A percentile compares a stretch with the other conserved stretches of the same genome.
Evolutionary conservation across 495 filamentous ascomycete species (phyloP).

Genomic region (Xylaria cubensis): DNA sequence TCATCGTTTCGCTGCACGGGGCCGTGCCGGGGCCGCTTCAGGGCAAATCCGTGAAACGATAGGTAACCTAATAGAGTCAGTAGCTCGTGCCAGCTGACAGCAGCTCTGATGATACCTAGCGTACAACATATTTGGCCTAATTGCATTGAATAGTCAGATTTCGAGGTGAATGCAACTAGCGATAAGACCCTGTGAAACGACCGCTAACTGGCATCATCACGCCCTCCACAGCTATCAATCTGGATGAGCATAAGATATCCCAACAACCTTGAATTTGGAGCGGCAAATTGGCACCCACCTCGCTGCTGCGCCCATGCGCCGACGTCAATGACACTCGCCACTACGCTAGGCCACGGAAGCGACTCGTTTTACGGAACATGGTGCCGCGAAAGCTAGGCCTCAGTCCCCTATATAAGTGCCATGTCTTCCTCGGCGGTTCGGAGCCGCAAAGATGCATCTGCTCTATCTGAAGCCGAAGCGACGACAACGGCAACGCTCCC

Average conservation of each 20-base stretch:
- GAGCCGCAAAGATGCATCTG: conserved; percentile 22
- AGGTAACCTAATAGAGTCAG: background rate
- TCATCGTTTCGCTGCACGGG: background rate
- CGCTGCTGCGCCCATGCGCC: background rate
- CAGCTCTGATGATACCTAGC: no score
- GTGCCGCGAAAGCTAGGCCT: conserved; percentile 18
- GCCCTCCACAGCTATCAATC: background rate
- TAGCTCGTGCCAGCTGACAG: no score
- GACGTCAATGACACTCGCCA: background rate
- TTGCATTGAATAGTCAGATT: background rate
- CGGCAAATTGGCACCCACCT: background rate
- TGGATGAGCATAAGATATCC: background rate
- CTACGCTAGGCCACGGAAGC: conserved; percentile 1
- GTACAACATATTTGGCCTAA: background rate
- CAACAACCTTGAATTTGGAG: background rate
- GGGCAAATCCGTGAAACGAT: background rate
- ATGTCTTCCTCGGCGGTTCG: conserved; percentile 20
- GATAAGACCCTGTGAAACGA: background rate
- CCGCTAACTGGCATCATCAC: conserved; percentile 8
- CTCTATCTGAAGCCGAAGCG: background rate
- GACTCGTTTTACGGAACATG: conserved; percentile 14
- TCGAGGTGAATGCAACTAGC: background rate
- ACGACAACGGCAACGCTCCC: background rate
- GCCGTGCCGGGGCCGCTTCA: background rate
- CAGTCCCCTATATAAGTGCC: conserved; percentile 17